phyloP scores from a whole-genome alignment of 345 rosid species.

The Bretschneidera sinensis region DNA sequence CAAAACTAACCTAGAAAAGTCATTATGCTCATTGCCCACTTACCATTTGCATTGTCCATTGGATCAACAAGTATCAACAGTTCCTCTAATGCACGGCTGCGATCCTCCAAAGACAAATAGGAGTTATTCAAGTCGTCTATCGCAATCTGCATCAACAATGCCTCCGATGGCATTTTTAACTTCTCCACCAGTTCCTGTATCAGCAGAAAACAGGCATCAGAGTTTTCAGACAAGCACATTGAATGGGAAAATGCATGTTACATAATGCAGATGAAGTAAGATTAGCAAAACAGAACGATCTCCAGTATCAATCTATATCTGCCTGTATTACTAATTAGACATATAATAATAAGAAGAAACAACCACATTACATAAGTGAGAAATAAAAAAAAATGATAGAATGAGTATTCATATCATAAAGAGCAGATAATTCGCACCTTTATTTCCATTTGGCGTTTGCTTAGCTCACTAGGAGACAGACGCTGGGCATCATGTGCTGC shows the following conservation, averaged over 20 bases:
- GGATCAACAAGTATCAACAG: conserved; percentile 87
- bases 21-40: too few species aligned
- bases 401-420: too few species aligned
- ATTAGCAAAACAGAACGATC: background rate
- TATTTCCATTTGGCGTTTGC: conserved; percentile 72
- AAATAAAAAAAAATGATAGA: too few species aligned
- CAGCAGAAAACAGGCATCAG: conserved; percentile 6
- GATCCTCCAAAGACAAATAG: conserved; percentile 67
- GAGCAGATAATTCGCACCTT: conserved; percentile 40
- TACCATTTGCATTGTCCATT: conserved; percentile 92
- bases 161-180: conserved; percentile 84
- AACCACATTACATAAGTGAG: too few species aligned
- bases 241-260: background rate
- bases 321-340: background rate
- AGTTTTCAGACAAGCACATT: background rate
- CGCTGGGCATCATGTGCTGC: conserved; percentile 62
- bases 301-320: background rate
- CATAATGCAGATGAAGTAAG: background rate
- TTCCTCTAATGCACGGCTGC: conserved; percentile 73
- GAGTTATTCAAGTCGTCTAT: conserved; percentile 70
- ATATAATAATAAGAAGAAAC: too few species aligned
- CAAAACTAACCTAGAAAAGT: too few species aligned
- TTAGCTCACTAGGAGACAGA: conserved; percentile 54
- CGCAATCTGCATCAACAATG: conserved; percentile 75
- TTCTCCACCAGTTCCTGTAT: conserved; percentile 73